Evolutionary conservation across 2,329 filamentous ascomycete genomes (phyloP), one percentile per base, ranked within the genome.

Genomic region (Pyricularia grisea): DNA sequence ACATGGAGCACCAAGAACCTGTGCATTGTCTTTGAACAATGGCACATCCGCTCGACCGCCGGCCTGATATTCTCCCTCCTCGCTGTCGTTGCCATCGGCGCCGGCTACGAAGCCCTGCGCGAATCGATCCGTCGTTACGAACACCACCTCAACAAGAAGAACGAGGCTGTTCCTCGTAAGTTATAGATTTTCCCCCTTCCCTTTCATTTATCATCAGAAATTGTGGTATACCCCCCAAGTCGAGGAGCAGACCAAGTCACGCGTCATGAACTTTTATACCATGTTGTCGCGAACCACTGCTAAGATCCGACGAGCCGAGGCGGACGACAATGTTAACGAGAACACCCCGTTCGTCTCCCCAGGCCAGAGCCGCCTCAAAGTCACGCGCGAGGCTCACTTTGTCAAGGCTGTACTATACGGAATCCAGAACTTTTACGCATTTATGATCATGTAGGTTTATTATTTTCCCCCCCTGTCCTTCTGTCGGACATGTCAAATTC

Each of bases 381-480:
- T 87, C 72, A 86, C 88, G 78, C 87, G 88, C 79, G 87, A 86
- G 76, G 90, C 88, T 67, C 93, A 92, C 79, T 77, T 96, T 71
- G 82, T 92, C 78, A 94, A 97, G 83, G 92, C 92, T 31, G 79
- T 86, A 36, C 81, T 99, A 69, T 99, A 99, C 82, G 94, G 90
- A 25, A 80, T 95, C 67, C 95, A 99, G 83, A 96, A 95, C 73
- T 98, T 98, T 79, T 99, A 99, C 79, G 96, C 94, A 65, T 98
- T 99, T 76, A 98, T 99, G 85, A 94, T 99, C 78, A 99, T 99
- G 95, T 97, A 79, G 89, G 94, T 89, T 70, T n/a, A n/a, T n/a
- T n/a, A n/a, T 27, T 33, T 4, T 17, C 14, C 23, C 31, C 10
- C 65, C 33, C 2, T 14, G 10, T 4, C 5, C 20, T 50, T 9